Percentiles rank a stretch among this genome's conserved stretches.
These are phyloP conservation scores for Nemania sp. DNA, from an alignment of 2,329 filamentous ascomycete genomes.

Conservation along the genomic window DNA sequence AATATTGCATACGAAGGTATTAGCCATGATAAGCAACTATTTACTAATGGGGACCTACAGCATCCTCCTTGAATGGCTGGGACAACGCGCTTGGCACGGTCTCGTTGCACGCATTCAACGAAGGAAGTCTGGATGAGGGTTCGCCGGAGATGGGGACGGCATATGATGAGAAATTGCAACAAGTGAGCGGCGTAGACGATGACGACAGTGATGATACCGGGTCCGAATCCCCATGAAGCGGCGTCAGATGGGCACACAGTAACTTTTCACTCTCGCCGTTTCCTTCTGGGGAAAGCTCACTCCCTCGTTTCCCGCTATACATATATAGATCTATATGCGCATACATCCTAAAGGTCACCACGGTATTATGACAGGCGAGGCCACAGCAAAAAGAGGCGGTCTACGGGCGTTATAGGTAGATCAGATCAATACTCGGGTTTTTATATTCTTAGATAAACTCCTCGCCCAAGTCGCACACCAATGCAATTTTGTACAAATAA, in stretches of 20 bases:
- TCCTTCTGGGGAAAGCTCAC: neutral
- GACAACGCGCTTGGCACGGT: constrained; percentile 80
- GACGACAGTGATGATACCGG: neutral
- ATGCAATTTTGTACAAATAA: constrained; percentile 44
- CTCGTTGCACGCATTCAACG: constrained; percentile 82
- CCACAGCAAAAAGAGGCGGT: neutral
- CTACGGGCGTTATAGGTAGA: constrained; percentile 1
- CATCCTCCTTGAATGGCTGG: constrained; percentile 85
- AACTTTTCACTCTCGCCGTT: neutral
- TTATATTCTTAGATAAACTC: constrained; percentile 15
- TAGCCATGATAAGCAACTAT: neutral
- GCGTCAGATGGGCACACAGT: neutral
- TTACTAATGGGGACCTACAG: constrained; percentile 56
- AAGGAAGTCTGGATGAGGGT: constrained; percentile 73
- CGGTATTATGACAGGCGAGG: neutral
- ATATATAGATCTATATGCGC: constrained; percentile 7
- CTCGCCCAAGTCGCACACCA: constrained; percentile 16
- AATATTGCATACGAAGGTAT: neutral
- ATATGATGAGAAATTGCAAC: constrained; percentile 70
- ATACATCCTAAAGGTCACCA: neutral
- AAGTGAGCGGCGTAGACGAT: constrained; percentile 40
- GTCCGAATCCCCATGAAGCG: neutral
- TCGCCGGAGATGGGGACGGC: constrained; percentile 68
- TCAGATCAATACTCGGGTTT: constrained; percentile 1
- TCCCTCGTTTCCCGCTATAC: neutral